phyloP scores from a whole-genome alignment of 495 filamentous ascomycete species.

The Penicillium goetzii region DNA sequence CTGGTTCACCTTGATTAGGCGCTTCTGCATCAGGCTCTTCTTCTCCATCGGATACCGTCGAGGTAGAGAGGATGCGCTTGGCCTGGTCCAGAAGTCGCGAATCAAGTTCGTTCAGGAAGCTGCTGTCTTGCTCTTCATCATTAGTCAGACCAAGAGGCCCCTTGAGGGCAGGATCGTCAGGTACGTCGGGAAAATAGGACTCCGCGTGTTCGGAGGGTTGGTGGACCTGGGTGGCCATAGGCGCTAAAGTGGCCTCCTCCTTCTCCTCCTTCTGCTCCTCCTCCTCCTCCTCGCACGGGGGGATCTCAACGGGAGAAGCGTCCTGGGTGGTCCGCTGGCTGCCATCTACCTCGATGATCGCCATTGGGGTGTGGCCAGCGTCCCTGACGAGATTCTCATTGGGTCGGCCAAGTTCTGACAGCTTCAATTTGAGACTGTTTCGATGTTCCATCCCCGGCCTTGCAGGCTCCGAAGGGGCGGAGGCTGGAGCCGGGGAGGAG shows the following conservation, averaged over 20 bases:
- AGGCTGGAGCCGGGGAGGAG: conserved; percentile 29
- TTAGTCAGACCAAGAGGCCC: conserved; percentile 51
- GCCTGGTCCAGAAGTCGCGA: conserved; percentile 49
- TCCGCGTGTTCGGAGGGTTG: conserved; percentile 45
- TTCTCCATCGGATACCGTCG: conserved; percentile 24
- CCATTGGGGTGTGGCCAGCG: conserved; percentile 56
- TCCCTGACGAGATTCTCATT: conserved; percentile 45
- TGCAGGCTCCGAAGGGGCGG: conserved; percentile 30
- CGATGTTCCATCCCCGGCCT: conserved; percentile 36
- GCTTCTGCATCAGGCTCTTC: conserved; percentile 36
- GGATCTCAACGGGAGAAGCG: conserved; percentile 28
- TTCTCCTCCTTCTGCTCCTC: conserved; percentile 25
- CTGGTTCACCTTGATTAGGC: conserved; percentile 45
- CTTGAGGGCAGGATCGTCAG: conserved; percentile 50
- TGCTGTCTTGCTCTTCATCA: conserved; percentile 45
- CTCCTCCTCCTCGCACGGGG: conserved; percentile 9
- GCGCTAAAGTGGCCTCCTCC: conserved; percentile 39
- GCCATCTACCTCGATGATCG: conserved; percentile 42
- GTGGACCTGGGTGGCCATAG: conserved; percentile 30
- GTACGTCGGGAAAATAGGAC: conserved; percentile 49
- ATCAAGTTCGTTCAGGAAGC: conserved; percentile 47
- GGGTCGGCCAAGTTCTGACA: conserved; percentile 46
- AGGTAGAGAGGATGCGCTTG: conserved; percentile 32
- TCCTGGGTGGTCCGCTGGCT: conserved; percentile 38
- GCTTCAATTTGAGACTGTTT: conserved; percentile 46